Percentiles rank a stretch among this genome's conserved stretches.
Evolutionary conservation across 139 green algal species (phyloP).

Genomic region (Edaphochlamys debaryana): DNA sequence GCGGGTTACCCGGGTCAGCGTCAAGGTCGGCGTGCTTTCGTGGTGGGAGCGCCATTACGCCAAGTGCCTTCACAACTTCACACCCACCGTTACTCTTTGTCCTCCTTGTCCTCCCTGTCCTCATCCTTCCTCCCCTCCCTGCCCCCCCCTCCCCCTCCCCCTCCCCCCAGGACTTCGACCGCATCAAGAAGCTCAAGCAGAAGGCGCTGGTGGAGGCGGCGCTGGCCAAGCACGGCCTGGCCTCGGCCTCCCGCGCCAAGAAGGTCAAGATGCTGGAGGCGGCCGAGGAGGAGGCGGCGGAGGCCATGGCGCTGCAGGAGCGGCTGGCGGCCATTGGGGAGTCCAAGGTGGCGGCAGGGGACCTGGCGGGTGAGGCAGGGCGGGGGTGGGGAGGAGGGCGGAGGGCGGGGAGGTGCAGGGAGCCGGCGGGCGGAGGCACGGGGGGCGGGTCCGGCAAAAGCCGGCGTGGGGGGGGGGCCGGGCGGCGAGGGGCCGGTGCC

Average conservation of each 20-base stretch:
- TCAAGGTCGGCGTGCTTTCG: too few species aligned
- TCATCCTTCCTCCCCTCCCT: too few species aligned
- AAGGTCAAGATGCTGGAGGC: constrained; percentile 50
- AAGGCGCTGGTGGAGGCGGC: constrained; percentile 73
- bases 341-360: constrained; percentile 63
- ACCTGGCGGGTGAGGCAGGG: constrained; percentile 65
- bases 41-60: too few species aligned
- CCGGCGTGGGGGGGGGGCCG: background rate
- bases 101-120: too few species aligned
- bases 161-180: constrained; percentile 85
- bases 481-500: background rate
- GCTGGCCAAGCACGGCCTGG: constrained; percentile 88
- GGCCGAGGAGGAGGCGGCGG: constrained; percentile 84
- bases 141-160: background rate
- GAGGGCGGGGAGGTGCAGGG: background rate
- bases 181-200: constrained; percentile 74
- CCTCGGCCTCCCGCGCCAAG: constrained; percentile 60
- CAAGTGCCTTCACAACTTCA: too few species aligned
- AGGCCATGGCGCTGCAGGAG: constrained; percentile 66
- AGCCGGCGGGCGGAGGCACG: background rate
- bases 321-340: constrained; percentile 54
- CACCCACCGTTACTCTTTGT: too few species aligned
- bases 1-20: too few species aligned
- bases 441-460: background rate
- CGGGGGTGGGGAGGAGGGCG: background rate